Evolutionary conservation across 345 rosid genomes (phyloP), one percentile per base, ranked within the genome.

Genomic region (Heritiera fomes): DNA sequence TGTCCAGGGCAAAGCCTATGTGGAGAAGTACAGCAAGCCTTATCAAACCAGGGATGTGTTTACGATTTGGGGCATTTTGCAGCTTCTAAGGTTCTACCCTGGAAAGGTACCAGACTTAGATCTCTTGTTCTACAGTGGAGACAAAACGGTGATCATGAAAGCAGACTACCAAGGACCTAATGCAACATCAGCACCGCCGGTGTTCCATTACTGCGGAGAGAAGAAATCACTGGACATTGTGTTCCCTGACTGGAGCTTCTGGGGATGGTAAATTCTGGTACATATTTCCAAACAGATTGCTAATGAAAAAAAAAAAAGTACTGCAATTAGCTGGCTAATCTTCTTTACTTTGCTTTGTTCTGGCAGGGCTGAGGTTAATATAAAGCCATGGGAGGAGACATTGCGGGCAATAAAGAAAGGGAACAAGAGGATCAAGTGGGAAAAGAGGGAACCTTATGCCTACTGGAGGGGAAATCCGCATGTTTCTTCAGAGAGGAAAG

Each of bases 191-290:
- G 88, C 91, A 5, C 92, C 93, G 2, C 89, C 95, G 3, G 68
- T 92, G 78, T 92, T 92, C 82, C 92, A 88, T 40, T 92, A 92
- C 65, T 88, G 93, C 68, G 85, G 88, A 15, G 78, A 88, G 34
- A 77, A 80, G 15, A 73, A 85, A 17, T 65, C 89, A 0, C 78
- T 86, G 34, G 91, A 85, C 79, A 87, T 89, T 46, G 87, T 88
- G 8, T 90, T 90, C 60, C 92, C 91, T 64, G 93, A 75, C 38
- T 91, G 95, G 97, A 84, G 92, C 82, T 93, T 91, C 77, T 91
- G 95, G 97, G 93, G 91, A 34, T 90, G 95, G 97, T 92, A 86
- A 76, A 64, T 56, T 52, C 78, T 47, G 66, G 68, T 23, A 43
- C 55, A 23, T 56, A 58, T 23, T 41, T 41, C 18, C 65, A 60